Conservation (phyloP, 768 basidiomycete species). For the Russula ochroleuca region DNA sequence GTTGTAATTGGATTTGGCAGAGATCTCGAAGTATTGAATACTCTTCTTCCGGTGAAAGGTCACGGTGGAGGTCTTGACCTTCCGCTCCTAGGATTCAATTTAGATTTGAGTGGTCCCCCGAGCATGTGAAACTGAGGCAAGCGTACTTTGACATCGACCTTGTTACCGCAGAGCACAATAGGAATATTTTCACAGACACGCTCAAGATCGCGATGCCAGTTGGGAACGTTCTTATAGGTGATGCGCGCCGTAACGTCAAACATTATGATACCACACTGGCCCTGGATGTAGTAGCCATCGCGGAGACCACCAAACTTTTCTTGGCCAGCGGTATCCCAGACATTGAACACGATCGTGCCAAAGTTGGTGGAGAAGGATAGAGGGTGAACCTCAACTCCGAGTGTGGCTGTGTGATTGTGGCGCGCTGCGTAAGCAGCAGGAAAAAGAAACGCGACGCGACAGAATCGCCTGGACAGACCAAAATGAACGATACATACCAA, state of each 20-base stretch:
- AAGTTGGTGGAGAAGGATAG: constrained; percentile 96
- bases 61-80: constrained; percentile 97
- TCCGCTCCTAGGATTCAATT: constrained; percentile 71
- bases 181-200: constrained; percentile 99
- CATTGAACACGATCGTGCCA: constrained; percentile 98
- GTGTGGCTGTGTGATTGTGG: constrained; percentile 63
- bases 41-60: constrained; percentile 99
- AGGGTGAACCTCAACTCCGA: constrained; percentile 99
- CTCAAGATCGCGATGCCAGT: constrained; percentile 99
- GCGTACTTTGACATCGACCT: constrained; percentile 96
- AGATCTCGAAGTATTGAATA: constrained; percentile 99
- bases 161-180: constrained; percentile 99
- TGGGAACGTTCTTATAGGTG: constrained; percentile 99
- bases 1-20: constrained; percentile 99
- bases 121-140: constrained; percentile 7
- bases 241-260: constrained; percentile 99
- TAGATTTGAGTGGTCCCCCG: not conserved
- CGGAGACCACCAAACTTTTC: constrained; percentile 99
- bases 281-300: constrained; percentile 95
- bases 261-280: constrained; percentile 99
- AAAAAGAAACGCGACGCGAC: constrained; percentile 5
- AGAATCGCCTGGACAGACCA: constrained; percentile 4
- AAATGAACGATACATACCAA: constrained; percentile 54
- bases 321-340: constrained; percentile 99
- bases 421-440: constrained; percentile 21